Conservation (phyloP, 2,329 filamentous ascomycete genomes). For the Fusarium tuaranense region DNA sequence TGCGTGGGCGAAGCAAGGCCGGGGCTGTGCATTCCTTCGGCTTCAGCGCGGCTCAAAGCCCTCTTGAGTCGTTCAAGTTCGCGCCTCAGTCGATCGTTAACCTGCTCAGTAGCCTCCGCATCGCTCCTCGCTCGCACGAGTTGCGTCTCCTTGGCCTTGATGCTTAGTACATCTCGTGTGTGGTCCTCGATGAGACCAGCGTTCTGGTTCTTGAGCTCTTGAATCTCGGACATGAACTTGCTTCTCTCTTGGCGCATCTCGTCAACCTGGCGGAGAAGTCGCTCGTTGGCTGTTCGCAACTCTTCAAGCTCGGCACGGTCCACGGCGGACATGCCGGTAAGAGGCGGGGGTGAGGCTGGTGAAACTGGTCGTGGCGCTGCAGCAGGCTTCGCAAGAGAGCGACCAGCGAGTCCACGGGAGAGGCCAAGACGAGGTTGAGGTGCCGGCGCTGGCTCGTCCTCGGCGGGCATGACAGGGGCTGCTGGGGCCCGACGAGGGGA, state of each 20-base stretch:
- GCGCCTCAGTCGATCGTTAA: conserved; percentile 83
- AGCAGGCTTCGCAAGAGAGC: conserved; percentile 83
- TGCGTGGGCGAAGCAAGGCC: conserved; percentile 63
- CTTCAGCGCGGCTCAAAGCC: conserved; percentile 75
- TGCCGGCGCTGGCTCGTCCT: conserved; percentile 71
- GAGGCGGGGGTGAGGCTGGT: conserved; percentile 67
- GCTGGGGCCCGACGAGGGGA: conserved; percentile 66
- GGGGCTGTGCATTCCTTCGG: conserved; percentile 53
- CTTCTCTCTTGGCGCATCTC: conserved; percentile 85
- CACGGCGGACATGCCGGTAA: conserved; percentile 77
- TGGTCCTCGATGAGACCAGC: conserved; percentile 97
- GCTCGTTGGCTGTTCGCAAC: conserved; percentile 84
- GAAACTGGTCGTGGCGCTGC: conserved; percentile 62
- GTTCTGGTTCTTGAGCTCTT: conserved; percentile 96
- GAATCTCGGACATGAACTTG: conserved; percentile 86
- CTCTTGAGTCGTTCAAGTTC: conserved; percentile 96
- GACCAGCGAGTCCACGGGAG: conserved; percentile 84
- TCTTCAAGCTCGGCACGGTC: conserved; percentile 95
- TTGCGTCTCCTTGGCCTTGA: conserved; percentile 98
- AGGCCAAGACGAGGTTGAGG: conserved; percentile 73
- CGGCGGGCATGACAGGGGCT: conserved; percentile 61
- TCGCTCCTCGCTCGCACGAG: conserved; percentile 92
- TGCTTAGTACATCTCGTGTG: conserved; percentile 92
- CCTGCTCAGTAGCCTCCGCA: conserved; percentile 87
- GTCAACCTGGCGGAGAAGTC: conserved; percentile 78